Conservation (phyloP, 306 rosid species). For the Amphicarpaea edgeworthii region DNA sequence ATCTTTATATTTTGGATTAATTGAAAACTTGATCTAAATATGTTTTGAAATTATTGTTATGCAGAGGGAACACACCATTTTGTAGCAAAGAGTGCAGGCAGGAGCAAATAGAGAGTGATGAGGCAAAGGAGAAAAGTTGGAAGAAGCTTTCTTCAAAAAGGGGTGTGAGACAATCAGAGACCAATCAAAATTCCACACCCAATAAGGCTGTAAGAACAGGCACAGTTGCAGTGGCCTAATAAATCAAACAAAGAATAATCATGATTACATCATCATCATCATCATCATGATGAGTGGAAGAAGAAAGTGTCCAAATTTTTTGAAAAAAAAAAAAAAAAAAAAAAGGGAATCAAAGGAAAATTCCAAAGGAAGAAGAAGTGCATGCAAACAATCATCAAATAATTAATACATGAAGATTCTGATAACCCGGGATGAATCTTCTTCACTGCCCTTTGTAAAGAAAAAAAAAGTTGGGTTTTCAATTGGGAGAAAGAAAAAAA, state of each 20-base stretch:
- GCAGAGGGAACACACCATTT: conserved; percentile 96
- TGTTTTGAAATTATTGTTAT: conserved; percentile 23
- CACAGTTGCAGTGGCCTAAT: conserved; percentile 80
- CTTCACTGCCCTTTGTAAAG: conserved; percentile 44
- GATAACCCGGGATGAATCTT: conserved; percentile 51
- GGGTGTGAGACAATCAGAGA: conserved; percentile 63
- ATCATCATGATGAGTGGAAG: background rate
- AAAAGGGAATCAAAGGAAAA: conserved; percentile 24
- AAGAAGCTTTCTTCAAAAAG: conserved; percentile 70
- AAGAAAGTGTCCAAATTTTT: conserved; percentile 43
- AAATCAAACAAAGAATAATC: background rate
- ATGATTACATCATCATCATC: too few relatives aligned
- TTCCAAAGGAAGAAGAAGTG: conserved; percentile 14
- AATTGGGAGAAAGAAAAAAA: background rate
- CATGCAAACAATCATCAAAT: conserved; percentile 31
- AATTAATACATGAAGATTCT: conserved; percentile 49
- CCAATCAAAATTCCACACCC: conserved; percentile 59
- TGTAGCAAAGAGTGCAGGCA: conserved; percentile 94
- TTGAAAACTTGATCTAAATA: conserved; percentile 8
- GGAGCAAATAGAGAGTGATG: conserved; percentile 84
- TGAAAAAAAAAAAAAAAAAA: conserved; percentile 11
- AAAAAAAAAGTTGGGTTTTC: conserved; percentile 31
- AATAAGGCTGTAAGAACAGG: conserved; percentile 68
- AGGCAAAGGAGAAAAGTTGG: conserved; percentile 73
- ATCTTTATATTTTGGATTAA: background rate